Base-by-base conservation (phyloP, 164 flowering plant species). In the Umbilicus rupestris region DNA sequence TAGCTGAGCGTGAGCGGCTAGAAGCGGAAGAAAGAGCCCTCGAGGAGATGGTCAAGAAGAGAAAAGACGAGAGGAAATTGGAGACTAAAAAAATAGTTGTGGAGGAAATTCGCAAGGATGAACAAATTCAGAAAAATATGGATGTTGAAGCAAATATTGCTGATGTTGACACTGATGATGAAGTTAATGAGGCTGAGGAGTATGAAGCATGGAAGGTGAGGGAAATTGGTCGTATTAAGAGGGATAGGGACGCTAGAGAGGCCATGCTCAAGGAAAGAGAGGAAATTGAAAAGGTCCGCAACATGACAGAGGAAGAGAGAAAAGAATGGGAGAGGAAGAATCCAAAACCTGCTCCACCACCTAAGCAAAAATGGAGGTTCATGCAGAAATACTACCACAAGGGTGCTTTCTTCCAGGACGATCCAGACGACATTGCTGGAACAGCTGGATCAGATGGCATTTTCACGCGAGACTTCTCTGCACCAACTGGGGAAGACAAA, bases 341-440 rank as follows among this genome's bases (percentile, higher is more conserved):
- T 73, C 96, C 93, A 0, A 92, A 84, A 67, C 77, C 87, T 20
- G 76, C 78, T 44, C n/a, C 81, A 2, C 65, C 65, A 29, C 52
- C 78, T 14, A 89, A 92, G 81, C 87, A 83, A 75, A 92, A 92
- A 72, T 90, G 98, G 96, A 84, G n/a, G n/a, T n/a, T n/a, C n/a
- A 92, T 92, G 98, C 98, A 90, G 86, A 92, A 89, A 71, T 92
- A 92, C 66, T 92, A 77, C 75, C 98, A 92, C 80, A 90, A 87
- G 75, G 98, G 98, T 78, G 96, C 91, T 60, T 92, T 89, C 96
- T 92, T 85, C 75, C 98, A 89, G 68, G 10, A 76, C 2, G 75
- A 83, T 62, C 65, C 78, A 9, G 92, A 83, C 73, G 97, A 88
- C 64, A 75, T 5, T 16, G 74, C 82, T 57, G 84, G 80, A n/a